Conservation (phyloP, 1,139 yeast species). For the Chernovozyma sophiae-reginae region DNA sequence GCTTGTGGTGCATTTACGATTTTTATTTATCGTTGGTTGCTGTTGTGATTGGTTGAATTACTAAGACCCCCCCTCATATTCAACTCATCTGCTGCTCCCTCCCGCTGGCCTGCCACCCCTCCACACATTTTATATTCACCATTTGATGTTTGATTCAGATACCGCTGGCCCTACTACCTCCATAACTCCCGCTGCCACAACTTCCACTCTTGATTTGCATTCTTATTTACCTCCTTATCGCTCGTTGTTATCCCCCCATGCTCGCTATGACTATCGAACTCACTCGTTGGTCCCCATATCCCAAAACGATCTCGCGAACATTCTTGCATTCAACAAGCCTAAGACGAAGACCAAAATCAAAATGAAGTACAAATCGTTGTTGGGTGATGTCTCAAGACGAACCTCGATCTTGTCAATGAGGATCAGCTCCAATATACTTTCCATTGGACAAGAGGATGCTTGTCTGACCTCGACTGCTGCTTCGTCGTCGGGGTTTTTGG, state of each 20-base stretch:
- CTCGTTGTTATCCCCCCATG: conserved; percentile 38
- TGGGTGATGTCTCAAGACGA: conserved; percentile 37
- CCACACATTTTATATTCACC: no score
- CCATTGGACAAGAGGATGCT: conserved; percentile 1
- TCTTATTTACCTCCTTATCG: conserved; percentile 43
- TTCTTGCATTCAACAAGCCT: conserved; percentile 6
- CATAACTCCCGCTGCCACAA: background rate
- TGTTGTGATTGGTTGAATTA: no score
- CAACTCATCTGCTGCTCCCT: no score
- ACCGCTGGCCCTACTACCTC: background rate
- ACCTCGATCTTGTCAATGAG: conserved; percentile 16
- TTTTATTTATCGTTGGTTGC: no score
- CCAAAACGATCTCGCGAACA: conserved; percentile 25
- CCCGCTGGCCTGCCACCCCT: no score
- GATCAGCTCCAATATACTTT: conserved; percentile 5
- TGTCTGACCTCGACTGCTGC: background rate
- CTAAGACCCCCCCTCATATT: no score
- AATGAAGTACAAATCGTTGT: conserved; percentile 42
- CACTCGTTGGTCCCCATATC: conserved; percentile 38
- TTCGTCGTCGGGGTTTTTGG: background rate
- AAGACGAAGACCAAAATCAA: conserved; percentile 17
- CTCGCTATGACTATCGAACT: conserved; percentile 40
- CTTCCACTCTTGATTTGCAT: conserved; percentile 21
- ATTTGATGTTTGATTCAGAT: background rate
- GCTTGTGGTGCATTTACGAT: no score